phyloP scores from a whole-genome alignment of 73 alveolate genomes.

The Loxodes magnus region DNA sequence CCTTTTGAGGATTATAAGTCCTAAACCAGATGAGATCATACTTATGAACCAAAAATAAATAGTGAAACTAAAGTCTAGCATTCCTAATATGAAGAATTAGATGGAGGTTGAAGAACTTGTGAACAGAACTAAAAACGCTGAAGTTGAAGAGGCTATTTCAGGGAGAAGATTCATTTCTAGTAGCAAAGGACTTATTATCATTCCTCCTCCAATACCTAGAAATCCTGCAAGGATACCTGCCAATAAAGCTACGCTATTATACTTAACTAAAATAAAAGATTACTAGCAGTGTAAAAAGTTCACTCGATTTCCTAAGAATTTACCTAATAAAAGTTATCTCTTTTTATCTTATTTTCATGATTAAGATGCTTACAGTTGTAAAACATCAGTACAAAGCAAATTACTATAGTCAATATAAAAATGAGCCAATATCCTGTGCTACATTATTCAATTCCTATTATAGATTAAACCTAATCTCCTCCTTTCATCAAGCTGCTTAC shows the following conservation, averaged over 20 bases:
- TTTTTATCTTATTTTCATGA: neutral
- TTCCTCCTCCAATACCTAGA: constrained; percentile 30
- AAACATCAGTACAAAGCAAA: neutral
- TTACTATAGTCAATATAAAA: neutral
- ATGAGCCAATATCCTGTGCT: neutral
- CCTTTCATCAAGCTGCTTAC: constrained; percentile 1
- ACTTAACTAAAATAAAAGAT: neutral
- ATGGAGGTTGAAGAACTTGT: too few relatives aligned
- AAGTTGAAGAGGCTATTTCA: constrained; percentile 16
- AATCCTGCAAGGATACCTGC: constrained; percentile 25
- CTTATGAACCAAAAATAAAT: too few relatives aligned
- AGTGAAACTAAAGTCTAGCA: too few relatives aligned
- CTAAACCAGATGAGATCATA: too few relatives aligned
- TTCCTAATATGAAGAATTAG: too few relatives aligned
- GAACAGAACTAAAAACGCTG: constrained; percentile 11
- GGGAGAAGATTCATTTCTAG: constrained; percentile 19
- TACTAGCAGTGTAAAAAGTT: neutral
- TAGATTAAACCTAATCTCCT: neutral
- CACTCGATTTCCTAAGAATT: constrained; percentile 3
- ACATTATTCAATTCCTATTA: neutral
- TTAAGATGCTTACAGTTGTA: neutral
- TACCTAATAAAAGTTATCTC: neutral
- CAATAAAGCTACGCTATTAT: constrained; percentile 7
- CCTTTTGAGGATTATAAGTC: too few relatives aligned
- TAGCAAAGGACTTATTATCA: constrained; percentile 20